Base-by-base conservation (phyloP, 768 basidiomycete genomes). In the Leccinum longicurvipes region DNA sequence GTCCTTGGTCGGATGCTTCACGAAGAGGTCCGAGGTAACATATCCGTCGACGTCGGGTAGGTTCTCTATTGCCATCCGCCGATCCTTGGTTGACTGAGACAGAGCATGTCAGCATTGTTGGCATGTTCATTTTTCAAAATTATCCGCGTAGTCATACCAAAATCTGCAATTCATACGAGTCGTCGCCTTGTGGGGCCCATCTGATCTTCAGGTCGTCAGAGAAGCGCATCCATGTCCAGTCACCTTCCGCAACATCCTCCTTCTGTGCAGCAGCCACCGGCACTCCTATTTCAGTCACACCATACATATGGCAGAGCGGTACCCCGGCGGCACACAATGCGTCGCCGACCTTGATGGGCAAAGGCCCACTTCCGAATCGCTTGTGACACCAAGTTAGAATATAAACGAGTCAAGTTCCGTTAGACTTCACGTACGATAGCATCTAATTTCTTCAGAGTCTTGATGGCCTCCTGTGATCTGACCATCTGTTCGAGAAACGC, bases 11-110 rank as follows among this genome's bases (percentile, higher is more conserved):
- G 80, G 77, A 60, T 82, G 81, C 21, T 74, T 72, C 1, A 69
- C 55, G 15, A 82, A 65, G 3, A 81, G 48, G 60, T 81, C 81
- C 1, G 68, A 63, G n/a, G n/a, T n/a, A n/a, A n/a, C n/a, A n/a
- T n/a, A n/a, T n/a, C n/a, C n/a, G 23, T 68, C 64, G 12, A 61
- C 58, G 3, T 77, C n/a, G n/a, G n/a, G n/a, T n/a, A n/a, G 48
- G 58, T 81, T 81, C 44, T 71, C 59, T 5, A 68, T 36, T 0
- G 64, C 60, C 47, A 60, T 53, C 10, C 29, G 15, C 17, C 42
- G 50, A 4, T 14, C 0, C 8, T 51, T 51, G 3, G 55, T 55
- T 10, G 56, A 19, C 56, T 56, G 7, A 10, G 11, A 12, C 21
- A 0, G 41, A 6, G 6, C 41, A 11, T 3, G 25, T 63, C n/a